These are phyloP conservation scores for Apiotrichum gamsii DNA, from an alignment of 1,284 basidiomycete species.

Conservation along the genomic window DNA sequence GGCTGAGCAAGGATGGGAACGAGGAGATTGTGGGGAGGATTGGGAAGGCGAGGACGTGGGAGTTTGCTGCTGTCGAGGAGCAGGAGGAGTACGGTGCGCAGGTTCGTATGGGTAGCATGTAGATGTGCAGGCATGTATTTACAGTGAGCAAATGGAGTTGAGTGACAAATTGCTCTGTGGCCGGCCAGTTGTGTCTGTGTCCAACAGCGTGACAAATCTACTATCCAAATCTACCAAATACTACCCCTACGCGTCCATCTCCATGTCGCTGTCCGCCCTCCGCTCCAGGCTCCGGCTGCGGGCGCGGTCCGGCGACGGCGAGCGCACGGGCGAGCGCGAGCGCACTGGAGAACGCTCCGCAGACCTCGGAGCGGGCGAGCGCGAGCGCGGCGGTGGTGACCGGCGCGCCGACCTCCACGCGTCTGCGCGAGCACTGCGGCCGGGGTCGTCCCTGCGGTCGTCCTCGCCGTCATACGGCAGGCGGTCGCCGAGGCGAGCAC, in stretches of 20 bases:
- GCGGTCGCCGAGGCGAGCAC: constrained; percentile 27
- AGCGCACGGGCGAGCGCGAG: background rate
- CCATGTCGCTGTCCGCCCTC: constrained; percentile 12
- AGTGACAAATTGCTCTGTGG: too few relatives aligned
- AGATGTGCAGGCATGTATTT: too few relatives aligned
- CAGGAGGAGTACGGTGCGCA: constrained; percentile 10
- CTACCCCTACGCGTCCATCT: constrained; percentile 8
- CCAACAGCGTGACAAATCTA: too few relatives aligned
- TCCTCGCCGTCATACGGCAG: constrained; percentile 8
- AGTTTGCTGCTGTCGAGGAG: constrained; percentile 32
- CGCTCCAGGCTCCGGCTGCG: background rate
- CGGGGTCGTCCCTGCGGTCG: background rate
- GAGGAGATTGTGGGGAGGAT: constrained; percentile 43
- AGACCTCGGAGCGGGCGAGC: background rate
- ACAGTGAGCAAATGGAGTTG: background rate
- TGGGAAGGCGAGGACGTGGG: constrained; percentile 41
- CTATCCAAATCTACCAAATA: too few relatives aligned
- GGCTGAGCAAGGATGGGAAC: constrained; percentile 39
- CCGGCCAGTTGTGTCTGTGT: too few relatives aligned
- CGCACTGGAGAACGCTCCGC: too few relatives aligned
- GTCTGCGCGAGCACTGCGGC: background rate
- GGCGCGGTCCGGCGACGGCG: background rate
- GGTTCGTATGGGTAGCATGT: constrained; percentile 1
- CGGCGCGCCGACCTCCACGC: constrained; percentile 2
- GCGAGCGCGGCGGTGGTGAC: background rate